Base-by-base conservation (phyloP, 1,139 yeast genomes). In the Saccharomycopsis hybrid region DNA sequence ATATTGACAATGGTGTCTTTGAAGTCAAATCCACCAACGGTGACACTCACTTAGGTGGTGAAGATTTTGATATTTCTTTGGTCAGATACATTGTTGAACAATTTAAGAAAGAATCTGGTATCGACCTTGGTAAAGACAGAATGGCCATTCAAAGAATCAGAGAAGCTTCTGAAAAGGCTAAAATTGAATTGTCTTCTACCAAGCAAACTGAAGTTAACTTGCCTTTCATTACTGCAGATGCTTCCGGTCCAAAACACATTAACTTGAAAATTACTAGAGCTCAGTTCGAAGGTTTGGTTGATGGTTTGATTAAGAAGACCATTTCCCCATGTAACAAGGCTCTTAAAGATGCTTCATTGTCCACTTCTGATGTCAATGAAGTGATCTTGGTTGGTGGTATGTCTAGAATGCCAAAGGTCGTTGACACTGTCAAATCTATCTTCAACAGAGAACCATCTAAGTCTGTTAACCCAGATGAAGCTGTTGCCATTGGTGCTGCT, bases 341-440 rank as follows among this genome's bases (percentile, higher is more conserved):
- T 56, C 76, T 92, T 70, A 92, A 90, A 78, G 98, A 94, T 72
- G 97, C 98, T 61, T 82, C 82, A 61, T 75, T 92, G 68, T 63
- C 83, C 58, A 80, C 96, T 53, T 84, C 94, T 56, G 94, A 86
- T 63, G 76, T 92, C 64, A 83, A 95, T 62, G 98, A 92, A 74
- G 97, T 92, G 62, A 85, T 92, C 67, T 79, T 92, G 60, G 99
- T 92, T 62, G 99, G 99, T 80, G 99, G 99, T 83, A 92, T 90
- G 98, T 85, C 97, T 57, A 88, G 99, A 79, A 92, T 92, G 98
- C 99, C 99, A 73, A 94, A 92, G 84, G 97, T 92, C 67, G 77
- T 88, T 58, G 97, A 89, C 69, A 90, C 97, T 63, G 98, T 92
- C 69, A 90, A 89, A 77, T 71, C 78, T 58, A 77, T 92, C 63